Base-by-base conservation (phyloP, 129 eudicot species). In the Scalesia atractyloides region DNA sequence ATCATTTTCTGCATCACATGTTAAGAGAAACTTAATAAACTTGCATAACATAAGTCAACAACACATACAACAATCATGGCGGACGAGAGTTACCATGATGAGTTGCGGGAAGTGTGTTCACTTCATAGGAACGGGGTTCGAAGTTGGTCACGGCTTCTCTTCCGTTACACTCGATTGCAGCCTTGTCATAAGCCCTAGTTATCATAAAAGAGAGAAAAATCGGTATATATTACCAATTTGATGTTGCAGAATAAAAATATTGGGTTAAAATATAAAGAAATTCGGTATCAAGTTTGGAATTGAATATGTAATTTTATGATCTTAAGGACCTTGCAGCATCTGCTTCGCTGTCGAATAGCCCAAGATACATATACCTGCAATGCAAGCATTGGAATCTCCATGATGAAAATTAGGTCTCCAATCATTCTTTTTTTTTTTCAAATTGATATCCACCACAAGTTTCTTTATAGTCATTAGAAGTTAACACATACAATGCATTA, bases 341-440 rank as follows among this genome's bases (percentile, higher is more conserved):
- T 80, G 75, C 82, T 83, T 90, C 94, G 66, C 82, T 81, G 82
- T 90, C 91, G 82, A 87, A 90, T 67, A 90, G 88, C 69, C 96
- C 96, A 80, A 89, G 88, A 84, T 89, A 89, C 37, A 89, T 77
- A 86, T 89, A 89, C 96, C 96, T 86, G 88, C 84, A 82, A 68
- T 37, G 73, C 47, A 80, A 83, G 70, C 75, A 78, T 75, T 66
- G 63, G 75, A 79, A 84, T 81, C 81, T 83, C 79, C 81, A 69
- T 78, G 72, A 78, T 78, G 66, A 81, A 72, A 67, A 73, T 76
- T 39, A 22, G 65, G 70, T 66, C 64, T 62, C 51, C 66, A 76
- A 74, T 58, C 76, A 64, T 73, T 56, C 18, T 20, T 46, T 68
- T 57, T 64, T 58, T 66, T 60, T 66, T 73, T 60, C 77, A 26